phyloP scores from a whole-genome alignment of 1,139 yeast genomes.

The Zygosaccharomyces pseudobailii region DNA sequence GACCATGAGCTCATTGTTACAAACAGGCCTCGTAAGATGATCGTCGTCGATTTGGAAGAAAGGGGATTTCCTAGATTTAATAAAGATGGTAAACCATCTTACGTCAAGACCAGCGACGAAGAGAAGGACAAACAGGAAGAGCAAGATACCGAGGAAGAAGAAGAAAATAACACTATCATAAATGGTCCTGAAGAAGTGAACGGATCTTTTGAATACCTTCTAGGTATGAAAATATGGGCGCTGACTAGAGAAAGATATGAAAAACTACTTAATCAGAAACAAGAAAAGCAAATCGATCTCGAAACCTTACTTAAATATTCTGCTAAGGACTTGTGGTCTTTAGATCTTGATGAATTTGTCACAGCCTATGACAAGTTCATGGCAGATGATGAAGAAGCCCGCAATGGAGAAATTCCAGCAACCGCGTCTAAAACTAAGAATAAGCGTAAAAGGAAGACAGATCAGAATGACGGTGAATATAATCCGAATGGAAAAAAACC shows the following conservation, averaged over 20 bases:
- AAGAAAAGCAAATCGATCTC: conserved; percentile 67
- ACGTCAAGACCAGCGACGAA: conserved; percentile 37
- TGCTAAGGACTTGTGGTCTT: conserved; percentile 86
- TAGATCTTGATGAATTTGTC: conserved; percentile 71
- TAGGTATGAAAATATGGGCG: conserved; percentile 92
- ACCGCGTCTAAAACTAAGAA: conserved; percentile 28
- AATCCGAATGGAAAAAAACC: conserved; percentile 31
- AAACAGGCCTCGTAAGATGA: conserved; percentile 63
- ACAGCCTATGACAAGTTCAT: conserved; percentile 63
- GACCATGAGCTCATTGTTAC: conserved; percentile 65
- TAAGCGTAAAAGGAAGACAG: conserved; percentile 30
- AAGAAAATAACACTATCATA: conserved; percentile 33
- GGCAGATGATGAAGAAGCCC: conserved; percentile 45
- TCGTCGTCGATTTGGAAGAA: conserved; percentile 58
- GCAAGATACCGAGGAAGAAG: conserved; percentile 33
- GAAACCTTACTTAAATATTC: conserved; percentile 58
- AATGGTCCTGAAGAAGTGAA: conserved; percentile 39
- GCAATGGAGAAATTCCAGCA: conserved; percentile 33
- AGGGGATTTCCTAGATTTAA: conserved; percentile 73
- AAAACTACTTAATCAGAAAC: conserved; percentile 65
- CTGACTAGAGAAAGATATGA: conserved; percentile 87
- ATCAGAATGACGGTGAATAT: conserved; percentile 30
- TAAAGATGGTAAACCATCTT: conserved; percentile 58
- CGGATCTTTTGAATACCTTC: conserved; percentile 65
- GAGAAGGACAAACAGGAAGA: conserved; percentile 37